Conservation (phyloP, 202 grass and related monocot species). For the Setaria viridis region DNA sequence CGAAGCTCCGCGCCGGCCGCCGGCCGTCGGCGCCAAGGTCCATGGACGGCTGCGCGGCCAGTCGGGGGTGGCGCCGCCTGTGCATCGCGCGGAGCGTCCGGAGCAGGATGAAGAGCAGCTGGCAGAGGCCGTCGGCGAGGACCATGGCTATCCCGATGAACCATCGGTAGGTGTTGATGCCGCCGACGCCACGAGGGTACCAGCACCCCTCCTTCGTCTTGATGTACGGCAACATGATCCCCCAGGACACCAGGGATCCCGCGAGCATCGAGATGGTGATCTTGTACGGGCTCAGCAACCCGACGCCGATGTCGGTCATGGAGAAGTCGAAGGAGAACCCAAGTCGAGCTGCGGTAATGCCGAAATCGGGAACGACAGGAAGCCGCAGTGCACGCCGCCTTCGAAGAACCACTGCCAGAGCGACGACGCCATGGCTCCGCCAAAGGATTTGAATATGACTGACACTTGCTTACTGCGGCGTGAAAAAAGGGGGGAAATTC, state of each 20-base stretch:
- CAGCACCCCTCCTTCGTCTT: conserved; percentile 40
- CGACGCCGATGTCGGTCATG: conserved; percentile 48
- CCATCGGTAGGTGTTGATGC: conserved; percentile 34
- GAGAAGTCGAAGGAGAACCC: conserved; percentile 64
- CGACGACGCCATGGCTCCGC: conserved; percentile 40
- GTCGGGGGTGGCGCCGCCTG: neutral
- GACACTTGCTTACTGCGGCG: conserved; percentile 44
- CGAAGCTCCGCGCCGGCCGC: conserved; percentile 31
- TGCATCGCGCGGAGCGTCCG: conserved; percentile 36
- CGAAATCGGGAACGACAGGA: conserved; percentile 50
- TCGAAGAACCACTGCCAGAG: conserved; percentile 59
- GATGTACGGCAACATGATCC: conserved; percentile 52
- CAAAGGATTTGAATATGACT: conserved; percentile 45
- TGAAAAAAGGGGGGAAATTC: no score
- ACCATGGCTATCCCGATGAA: conserved; percentile 62
- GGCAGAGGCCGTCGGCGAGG: conserved; percentile 60
- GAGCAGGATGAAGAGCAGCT: conserved; percentile 39
- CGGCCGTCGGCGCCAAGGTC: conserved; percentile 4
- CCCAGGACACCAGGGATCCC: conserved; percentile 49
- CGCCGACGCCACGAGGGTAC: conserved; percentile 33
- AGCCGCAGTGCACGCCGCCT: conserved; percentile 41
- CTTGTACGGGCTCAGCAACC: conserved; percentile 52
- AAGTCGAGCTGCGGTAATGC: conserved; percentile 25
- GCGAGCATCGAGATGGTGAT: conserved; percentile 48
- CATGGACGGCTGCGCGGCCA: conserved; percentile 19